Evolutionary conservation across 2,329 filamentous ascomycete species (phyloP).

Genomic region (Alternaria sp.): DNA sequence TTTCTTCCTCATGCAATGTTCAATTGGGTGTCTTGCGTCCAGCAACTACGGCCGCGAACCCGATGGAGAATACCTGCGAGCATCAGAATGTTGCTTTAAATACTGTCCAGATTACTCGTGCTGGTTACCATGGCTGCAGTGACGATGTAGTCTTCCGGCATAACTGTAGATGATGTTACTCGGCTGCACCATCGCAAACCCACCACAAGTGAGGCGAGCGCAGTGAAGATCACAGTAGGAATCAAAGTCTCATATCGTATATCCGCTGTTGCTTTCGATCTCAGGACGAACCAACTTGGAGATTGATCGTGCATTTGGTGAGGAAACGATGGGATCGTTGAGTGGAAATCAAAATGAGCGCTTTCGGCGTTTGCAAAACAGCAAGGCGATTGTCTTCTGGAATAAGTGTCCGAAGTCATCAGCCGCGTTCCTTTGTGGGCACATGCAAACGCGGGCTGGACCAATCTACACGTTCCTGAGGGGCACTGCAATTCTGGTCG

Average conservation of each 20-base stretch:
- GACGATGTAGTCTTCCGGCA: constrained; percentile 38
- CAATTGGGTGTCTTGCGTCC: constrained; percentile 19
- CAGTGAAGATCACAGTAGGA: constrained; percentile 32
- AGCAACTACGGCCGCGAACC: constrained; percentile 33
- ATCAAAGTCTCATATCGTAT: constrained; percentile 33
- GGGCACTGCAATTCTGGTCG: constrained; percentile 2
- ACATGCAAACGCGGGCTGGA: background rate
- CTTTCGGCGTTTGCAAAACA: background rate
- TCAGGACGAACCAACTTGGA: constrained; percentile 34
- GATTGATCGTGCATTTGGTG: constrained; percentile 22
- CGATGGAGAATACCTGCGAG: constrained; percentile 34
- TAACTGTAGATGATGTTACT: constrained; percentile 13
- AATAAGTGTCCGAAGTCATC: background rate
- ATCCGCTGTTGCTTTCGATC: constrained; percentile 26
- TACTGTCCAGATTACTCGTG: background rate
- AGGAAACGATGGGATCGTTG: background rate
- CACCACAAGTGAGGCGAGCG: constrained; percentile 32
- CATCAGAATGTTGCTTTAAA: constrained; percentile 4
- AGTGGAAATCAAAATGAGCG: background rate
- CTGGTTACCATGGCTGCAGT: constrained; percentile 33
- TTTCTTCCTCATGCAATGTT: background rate
- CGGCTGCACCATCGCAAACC: constrained; percentile 39
- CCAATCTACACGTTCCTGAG: background rate
- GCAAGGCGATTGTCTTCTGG: background rate
- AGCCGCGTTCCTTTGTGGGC: background rate